Conservation (phyloP, 176 grass and related monocot genomes). For the Avena insularis region DNA sequence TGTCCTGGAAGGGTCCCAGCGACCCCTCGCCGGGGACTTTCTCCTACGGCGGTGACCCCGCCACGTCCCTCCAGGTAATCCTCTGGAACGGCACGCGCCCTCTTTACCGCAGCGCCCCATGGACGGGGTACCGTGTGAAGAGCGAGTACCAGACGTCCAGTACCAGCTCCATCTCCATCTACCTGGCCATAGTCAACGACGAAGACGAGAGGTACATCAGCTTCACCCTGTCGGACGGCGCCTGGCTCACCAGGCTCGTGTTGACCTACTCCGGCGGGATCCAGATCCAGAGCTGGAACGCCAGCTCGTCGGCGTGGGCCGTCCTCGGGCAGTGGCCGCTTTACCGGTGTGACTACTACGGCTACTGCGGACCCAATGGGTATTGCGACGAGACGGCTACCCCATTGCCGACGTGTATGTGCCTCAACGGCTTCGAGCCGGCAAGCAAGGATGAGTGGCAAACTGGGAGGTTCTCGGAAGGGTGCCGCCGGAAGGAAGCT, state of each 20-base stretch:
- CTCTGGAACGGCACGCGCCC: not conserved
- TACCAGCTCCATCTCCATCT: not conserved
- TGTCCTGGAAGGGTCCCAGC: constrained; percentile 32
- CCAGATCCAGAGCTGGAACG: constrained; percentile 31
- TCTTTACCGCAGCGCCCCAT: constrained; percentile 33
- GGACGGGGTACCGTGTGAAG: constrained; percentile 42
- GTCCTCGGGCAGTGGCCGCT: not conserved
- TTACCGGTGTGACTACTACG: not conserved
- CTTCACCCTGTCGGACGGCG: constrained; percentile 23
- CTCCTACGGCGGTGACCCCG: constrained; percentile 11
- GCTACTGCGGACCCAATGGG: constrained; percentile 41
- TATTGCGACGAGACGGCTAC: constrained; percentile 36
- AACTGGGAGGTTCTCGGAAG: not conserved
- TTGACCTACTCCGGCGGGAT: constrained; percentile 17
- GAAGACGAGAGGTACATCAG: not conserved
- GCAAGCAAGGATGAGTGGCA: not conserved
- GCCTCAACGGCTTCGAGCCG: not conserved
- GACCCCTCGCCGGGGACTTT: constrained; percentile 46
- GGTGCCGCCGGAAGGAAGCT: not conserved
- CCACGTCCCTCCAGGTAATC: not conserved
- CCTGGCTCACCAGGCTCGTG: not conserved
- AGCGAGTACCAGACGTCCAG: not conserved
- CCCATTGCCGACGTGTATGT: constrained; percentile 24
- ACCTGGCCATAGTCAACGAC: not conserved
- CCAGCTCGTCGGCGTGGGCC: not conserved